Conservation (phyloP, 1,284 basidiomycete genomes). For the Trichosporon faecale region DNA sequence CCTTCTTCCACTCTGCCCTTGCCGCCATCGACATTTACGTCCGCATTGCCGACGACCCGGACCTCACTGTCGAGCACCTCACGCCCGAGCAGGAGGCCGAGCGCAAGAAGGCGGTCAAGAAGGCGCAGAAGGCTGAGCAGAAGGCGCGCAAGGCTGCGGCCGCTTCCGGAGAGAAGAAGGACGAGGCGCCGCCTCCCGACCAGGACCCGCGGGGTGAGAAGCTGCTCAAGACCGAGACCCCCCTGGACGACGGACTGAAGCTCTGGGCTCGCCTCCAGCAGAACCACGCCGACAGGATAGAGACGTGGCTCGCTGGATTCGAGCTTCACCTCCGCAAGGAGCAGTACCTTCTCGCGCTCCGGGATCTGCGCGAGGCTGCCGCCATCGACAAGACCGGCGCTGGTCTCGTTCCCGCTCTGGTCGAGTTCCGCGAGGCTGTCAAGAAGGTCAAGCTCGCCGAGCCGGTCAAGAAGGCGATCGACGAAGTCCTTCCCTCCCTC, state of each 20-base stretch:
- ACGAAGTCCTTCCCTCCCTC: constrained; percentile 55
- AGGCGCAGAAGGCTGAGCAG: constrained; percentile 85
- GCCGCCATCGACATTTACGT: constrained; percentile 74
- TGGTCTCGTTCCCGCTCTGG: constrained; percentile 66
- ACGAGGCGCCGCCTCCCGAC: constrained; percentile 59
- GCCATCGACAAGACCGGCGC: constrained; percentile 62
- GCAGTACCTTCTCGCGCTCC: constrained; percentile 73
- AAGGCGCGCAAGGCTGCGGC: constrained; percentile 66
- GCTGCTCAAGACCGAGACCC: constrained; percentile 63
- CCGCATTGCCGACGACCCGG: constrained; percentile 69
- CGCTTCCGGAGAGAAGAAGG: constrained; percentile 69
- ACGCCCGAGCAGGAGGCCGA: constrained; percentile 51
- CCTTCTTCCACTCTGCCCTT: constrained; percentile 71
- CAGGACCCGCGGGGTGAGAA: constrained; percentile 79
- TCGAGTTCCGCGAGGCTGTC: constrained; percentile 63
- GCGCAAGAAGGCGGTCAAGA: constrained; percentile 68
- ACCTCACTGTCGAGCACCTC: constrained; percentile 53
- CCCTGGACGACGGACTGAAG: constrained; percentile 73
- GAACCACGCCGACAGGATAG: constrained; percentile 59
- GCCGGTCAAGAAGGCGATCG: constrained; percentile 45
- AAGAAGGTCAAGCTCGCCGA: constrained; percentile 34
- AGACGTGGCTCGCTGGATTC: constrained; percentile 72
- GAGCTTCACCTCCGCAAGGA: constrained; percentile 77
- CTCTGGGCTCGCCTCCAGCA: constrained; percentile 66
- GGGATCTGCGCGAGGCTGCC: constrained; percentile 65